Base-by-base conservation (phyloP, 2,329 filamentous ascomycete species). In the Thelonectria blattea region DNA sequence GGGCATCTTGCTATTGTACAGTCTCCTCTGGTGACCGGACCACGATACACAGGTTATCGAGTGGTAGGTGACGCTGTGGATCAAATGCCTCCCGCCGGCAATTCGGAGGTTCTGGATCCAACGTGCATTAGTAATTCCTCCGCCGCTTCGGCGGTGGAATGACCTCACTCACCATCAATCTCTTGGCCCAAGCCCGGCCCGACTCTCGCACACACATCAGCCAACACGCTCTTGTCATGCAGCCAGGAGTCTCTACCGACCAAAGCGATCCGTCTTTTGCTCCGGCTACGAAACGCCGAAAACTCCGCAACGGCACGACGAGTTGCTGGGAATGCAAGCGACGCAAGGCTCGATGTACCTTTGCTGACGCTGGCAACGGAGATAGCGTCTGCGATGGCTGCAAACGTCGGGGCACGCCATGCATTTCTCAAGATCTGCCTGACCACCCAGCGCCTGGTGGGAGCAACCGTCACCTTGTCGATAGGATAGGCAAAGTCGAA, bases 261-360 rank as follows among this genome's bases (percentile, higher is more conserved):
- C 53, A 39, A 7, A 39, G n/a, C 2, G 17, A 42, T 32, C 42
- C 47, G 57, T 58, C 27, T 7, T 2, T 67, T 46, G 58, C 49
- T 2, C 64, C 65, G 17, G 61, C 48, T 2, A 22, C 53, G 17
- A 70, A 70, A 34, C 62, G 65, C 18, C 61, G 68, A 11, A 72
- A 70, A 59, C 22, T 84, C 20, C 80, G 83, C 20, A 86, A 85
- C 54, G 84, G 84, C n/a, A 86, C 84, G 0, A 76, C 73, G 27
- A 85, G 82, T 57, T 86, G 84, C 69, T 86, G 83, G 83, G 83
- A 85, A 64, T 87, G 84, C 76, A 83, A 83, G 71, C 78, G 81
- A 52, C 78, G 83, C 22, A 87, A 87, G 72, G 76, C 81, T 5
- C 75, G 78, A 2, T 87, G 84, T 67, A 78, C 76, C 15, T 81